A percentile compares a stretch with the other conserved stretches of the same genome.
Conservation (phyloP, 768 basidiomycete species). For the Mycena pura region DNA sequence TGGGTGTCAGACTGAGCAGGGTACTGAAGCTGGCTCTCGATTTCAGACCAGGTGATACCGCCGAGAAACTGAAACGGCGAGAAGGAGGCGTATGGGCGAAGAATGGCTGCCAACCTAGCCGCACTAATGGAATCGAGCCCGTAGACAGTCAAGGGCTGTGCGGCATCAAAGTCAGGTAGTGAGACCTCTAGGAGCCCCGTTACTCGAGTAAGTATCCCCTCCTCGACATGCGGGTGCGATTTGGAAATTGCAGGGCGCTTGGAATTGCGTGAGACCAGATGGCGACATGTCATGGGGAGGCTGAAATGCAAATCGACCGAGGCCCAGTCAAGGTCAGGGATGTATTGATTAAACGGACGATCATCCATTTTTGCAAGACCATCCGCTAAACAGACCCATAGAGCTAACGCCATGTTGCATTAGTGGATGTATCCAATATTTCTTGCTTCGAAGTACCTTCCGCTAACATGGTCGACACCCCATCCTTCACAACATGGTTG, state of each 20-base stretch:
- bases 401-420: neutral
- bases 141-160: neutral
- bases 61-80: neutral
- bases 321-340: slow-evolving; percentile 10
- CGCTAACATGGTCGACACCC: neutral
- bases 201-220: neutral
- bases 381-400: neutral
- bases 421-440: neutral
- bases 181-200: slow-evolving; percentile 7
- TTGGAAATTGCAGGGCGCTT: neutral
- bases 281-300: neutral
- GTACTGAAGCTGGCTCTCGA: neutral
- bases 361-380: slow-evolving; percentile 2
- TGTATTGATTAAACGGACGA: slow-evolving; percentile 6
- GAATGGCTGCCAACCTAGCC: neutral
- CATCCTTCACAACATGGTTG: neutral
- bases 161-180: neutral
- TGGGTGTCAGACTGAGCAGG: no score
- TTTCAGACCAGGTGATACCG: neutral
- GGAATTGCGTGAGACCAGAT: neutral
- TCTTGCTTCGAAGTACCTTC: neutral
- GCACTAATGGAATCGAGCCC: neutral
- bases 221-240: neutral
- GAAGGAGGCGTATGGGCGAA: neutral
- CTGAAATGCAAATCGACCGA: neutral